Base-by-base conservation (phyloP, 2,329 filamentous ascomycete genomes). In the Ceratocystis variospora region DNA sequence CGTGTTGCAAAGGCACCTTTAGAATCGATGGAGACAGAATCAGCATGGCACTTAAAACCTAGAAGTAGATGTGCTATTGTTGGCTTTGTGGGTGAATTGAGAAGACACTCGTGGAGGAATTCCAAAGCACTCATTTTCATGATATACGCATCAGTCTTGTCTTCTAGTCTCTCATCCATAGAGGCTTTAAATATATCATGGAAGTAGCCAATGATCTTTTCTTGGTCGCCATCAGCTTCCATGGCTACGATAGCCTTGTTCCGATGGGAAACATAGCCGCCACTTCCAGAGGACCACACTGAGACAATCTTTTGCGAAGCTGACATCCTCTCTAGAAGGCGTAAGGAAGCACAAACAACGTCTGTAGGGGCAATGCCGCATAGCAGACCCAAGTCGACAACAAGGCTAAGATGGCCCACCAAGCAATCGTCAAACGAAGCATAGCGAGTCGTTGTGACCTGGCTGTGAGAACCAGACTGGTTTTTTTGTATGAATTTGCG, bases 341-440 rank as follows among this genome's bases (percentile, higher is more conserved):
- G 85, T 67, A 99, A 79, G 50, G 91, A 93, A 15, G 86, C 85
- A 68, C 96, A 80, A 0, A 90, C 90, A 64, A 99, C 79, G 15
- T 88, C 84, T 45, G 90, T 83, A 71, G 96, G 89, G 0, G 88
- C 89, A 65, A 92, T 87, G 15, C 90, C 89, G 71, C 91, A 93
- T 74, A 94, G 96, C 41, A 89, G 83, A 37, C 92, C 92, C 28
- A 99, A 79, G 70, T 94, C 87, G 2, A 91, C 86, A 50, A 97
- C 83, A 5, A 96, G 78, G 53, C 83, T 80, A 33, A 99, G 78
- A 71, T 94, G 87, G 67, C 87, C 90, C 48, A 96, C 80, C 22
- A 99, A 80, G 6, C 90, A 91, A 72, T 99, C 95, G 73, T 97
- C 93, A 71, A 99, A 93, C 0, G 88, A 92, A n/a, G 88, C 81